A percentile compares a stretch with the other conserved stretches of the same genome.
These are phyloP conservation scores for Epichloe sylvatica DNA, from an alignment of 2,329 filamentous ascomycete genomes.

Conservation along the genomic window DNA sequence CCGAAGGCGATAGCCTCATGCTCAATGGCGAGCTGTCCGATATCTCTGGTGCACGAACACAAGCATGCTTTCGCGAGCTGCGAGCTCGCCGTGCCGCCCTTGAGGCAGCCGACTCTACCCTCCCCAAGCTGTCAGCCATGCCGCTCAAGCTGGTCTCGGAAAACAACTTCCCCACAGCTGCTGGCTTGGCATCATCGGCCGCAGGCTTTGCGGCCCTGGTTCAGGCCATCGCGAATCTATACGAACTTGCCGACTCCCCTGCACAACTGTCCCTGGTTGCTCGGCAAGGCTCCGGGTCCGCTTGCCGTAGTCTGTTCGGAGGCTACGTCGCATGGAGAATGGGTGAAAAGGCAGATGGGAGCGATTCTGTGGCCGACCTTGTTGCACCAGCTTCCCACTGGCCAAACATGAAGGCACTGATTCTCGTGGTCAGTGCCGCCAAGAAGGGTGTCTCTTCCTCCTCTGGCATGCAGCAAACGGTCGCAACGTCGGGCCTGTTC, in stretches of 20 bases:
- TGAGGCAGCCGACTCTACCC: slow-evolving; percentile 54
- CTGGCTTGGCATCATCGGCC: slow-evolving; percentile 65
- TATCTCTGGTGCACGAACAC: slow-evolving; percentile 76
- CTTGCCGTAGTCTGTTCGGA: slow-evolving; percentile 84
- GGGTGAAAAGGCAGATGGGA: slow-evolving; percentile 61
- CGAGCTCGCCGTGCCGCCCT: slow-evolving; percentile 62
- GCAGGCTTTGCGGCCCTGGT: slow-evolving; percentile 60
- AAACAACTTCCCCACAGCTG: slow-evolving; percentile 98
- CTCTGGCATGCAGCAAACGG: slow-evolving; percentile 93
- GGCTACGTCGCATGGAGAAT: slow-evolving; percentile 93
- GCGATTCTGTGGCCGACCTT: slow-evolving; percentile 76
- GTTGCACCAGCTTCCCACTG: slow-evolving; percentile 83
- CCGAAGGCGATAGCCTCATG: slow-evolving; percentile 53
- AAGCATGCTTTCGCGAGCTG: slow-evolving; percentile 83
- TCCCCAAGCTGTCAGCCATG: slow-evolving; percentile 69
- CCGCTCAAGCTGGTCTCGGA: slow-evolving; percentile 80
- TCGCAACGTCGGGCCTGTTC: slow-evolving; percentile 83
- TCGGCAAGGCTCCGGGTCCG: slow-evolving; percentile 85
- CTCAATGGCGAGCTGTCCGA: slow-evolving; percentile 77
- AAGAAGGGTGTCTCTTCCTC: slow-evolving; percentile 95
- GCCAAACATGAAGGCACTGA: slow-evolving; percentile 85
- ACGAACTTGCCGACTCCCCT: slow-evolving; percentile 67
- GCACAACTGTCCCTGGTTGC: slow-evolving; percentile 80
- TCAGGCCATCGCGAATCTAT: slow-evolving; percentile 80
- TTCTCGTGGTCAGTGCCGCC: slow-evolving; percentile 80